Evolutionary conservation across 2,329 filamentous ascomycete species (phyloP).

Genomic region (Pezicula radicicola): DNA sequence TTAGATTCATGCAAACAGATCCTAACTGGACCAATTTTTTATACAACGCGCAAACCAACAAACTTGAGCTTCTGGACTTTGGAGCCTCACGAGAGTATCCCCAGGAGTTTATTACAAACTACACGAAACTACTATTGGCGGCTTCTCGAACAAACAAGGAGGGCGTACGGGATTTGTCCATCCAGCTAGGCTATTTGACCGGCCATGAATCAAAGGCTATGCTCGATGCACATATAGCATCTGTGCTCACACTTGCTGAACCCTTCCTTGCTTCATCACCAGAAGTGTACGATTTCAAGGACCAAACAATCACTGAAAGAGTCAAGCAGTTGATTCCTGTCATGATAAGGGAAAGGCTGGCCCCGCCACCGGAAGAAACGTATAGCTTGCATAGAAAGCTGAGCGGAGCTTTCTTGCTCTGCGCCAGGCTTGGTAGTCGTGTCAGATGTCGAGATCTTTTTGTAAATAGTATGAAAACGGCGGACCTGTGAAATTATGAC

Average conservation of each 20-base stretch:
- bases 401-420: conserved; percentile 91
- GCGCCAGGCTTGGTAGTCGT: conserved; percentile 78
- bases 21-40: conserved; percentile 99
- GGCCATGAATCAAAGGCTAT: conserved; percentile 83
- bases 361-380: conserved; percentile 94
- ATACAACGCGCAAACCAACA: conserved; percentile 69
- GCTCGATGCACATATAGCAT: conserved; percentile 86
- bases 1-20: conserved; percentile 98
- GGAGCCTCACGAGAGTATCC: conserved; percentile 88
- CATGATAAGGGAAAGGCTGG: conserved; percentile 86
- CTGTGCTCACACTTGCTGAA: conserved; percentile 86
- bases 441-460: conserved; percentile 84
- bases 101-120: conserved; percentile 72
- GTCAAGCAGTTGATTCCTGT: conserved; percentile 85
- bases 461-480: conserved; percentile 34
- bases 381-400: conserved; percentile 94
- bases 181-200: conserved; percentile 84
- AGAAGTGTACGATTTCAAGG: conserved; percentile 83
- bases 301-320: conserved; percentile 95
- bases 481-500: conserved; percentile 7
- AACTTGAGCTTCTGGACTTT: conserved; percentile 91
- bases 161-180: conserved; percentile 64
- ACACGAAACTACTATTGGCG: conserved; percentile 76
- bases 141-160: conserved; percentile 69
- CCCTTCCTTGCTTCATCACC: conserved; percentile 78